Evolutionary conservation across 345 rosid genomes (phyloP), one percentile per base, ranked within the genome.

Genomic region (Geranium brycei): DNA sequence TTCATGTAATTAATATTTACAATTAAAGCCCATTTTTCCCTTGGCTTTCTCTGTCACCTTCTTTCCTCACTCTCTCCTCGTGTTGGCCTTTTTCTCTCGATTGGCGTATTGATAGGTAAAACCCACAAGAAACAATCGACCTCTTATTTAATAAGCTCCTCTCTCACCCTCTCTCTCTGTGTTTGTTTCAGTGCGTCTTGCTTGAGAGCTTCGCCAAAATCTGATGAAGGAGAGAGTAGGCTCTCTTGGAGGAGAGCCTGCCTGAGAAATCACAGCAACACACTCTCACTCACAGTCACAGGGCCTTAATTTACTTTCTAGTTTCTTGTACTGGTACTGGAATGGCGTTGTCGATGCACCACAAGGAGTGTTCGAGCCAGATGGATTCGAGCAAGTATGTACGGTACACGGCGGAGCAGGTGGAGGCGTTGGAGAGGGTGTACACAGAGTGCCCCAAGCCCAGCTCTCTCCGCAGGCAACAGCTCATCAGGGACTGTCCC

Each of bases 381-480:
- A 80, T 84, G 92, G 92, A 87, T 67, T 18, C 67, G 17, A 77
- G 82, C 72, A 87, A 87, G 76, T 87, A 87, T 59, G 89, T 87
- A 68, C 73, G 89, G 72, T 87, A 84, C 62, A 84, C 87, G 51
- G 87, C 92, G 47, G 89, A 84, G 77, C 92, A 87, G 67, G 92
- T 84, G 19, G 92, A 87, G 69, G 89, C 92, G 65, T 73, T 87
- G 75, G 89, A 87, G 80, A 82, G 92, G 69, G 84, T 87, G 4
- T 87, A 87, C 75, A 57, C 68, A 40, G 92, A 87, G 78, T 87
- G 89, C 71, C 91, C 91, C 38, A 86, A 86, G 82, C 91, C 91
- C 64, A 83, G 84, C 69, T 86, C 91, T 59, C 68, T 86, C 61
- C 80, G 82, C 71, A 73, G 89, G 73, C 92, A 87, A 28, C 89